Base-by-base conservation (phyloP, 192 early-diverging fungal species). In the Linnemannia hyalina region DNA sequence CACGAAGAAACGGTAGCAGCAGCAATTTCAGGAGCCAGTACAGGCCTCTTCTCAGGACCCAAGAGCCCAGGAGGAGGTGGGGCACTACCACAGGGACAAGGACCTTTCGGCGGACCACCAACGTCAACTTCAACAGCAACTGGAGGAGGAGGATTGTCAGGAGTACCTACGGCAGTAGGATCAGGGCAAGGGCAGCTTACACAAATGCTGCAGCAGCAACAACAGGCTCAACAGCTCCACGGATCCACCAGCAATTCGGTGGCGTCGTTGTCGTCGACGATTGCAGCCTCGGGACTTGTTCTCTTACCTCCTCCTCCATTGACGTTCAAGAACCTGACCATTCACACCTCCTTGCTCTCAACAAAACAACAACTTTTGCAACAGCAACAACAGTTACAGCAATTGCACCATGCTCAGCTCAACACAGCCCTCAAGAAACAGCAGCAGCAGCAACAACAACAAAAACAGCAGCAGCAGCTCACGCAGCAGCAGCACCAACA, bases 281-380 rank as follows among this genome's bases (percentile, higher is more conserved):
- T 86, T 22, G 84, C 84, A 23, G 84, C 84, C 32, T 86, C 84
- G 18, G 84, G 84, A 5, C 75, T 86, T 5, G 79, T 86, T 4
- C 76, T 86, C 6, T 36, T 86, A 5, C 84, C 84, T 0, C 84
- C 84, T 35, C 84, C 84, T 20, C 84, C 84, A 47, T 70, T 86
- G 38, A 86, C 84, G 8, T 36, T 68, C 70, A 80, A 86, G 54
- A 86, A 86, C 70, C 75, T 86, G 47, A 81, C 84, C 20, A 86
- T 86, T 40, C 84, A 86, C 65, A 86, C 79, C 35, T 86, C 84
- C 2, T 73, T 86, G 36, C 76, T 86, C 36, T 86, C 84, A 16
- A 86, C 84, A 47, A 86, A 86, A 69, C 84, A 86, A 40, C 84
- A 86, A 22, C 79, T 86, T n/a, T 47, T 70, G 2, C 84, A 86